Conservation (phyloP, 495 filamentous ascomycete species). For the Trichoderma erinaceum region DNA sequence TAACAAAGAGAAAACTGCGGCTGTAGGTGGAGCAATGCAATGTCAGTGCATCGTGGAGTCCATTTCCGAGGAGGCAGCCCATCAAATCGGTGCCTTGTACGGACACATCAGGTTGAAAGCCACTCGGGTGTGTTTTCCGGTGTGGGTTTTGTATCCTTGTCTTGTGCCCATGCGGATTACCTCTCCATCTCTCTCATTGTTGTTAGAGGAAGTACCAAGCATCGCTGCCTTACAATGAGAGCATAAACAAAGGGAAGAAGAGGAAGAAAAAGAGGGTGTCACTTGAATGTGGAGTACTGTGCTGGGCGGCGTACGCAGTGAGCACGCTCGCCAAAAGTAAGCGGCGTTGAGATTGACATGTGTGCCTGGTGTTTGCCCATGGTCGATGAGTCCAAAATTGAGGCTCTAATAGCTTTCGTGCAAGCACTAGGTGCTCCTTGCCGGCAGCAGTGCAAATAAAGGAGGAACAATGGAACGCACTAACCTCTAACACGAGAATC, state of each 20-base stretch:
- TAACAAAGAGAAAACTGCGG: not conserved
- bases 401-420: not conserved
- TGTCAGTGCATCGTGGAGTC: not conserved
- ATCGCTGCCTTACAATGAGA: not conserved
- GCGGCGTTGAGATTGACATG: not conserved
- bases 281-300: no score
- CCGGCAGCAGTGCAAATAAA: no score
- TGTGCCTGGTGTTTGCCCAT: not conserved
- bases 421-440: not conserved
- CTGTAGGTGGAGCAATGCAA: not conserved
- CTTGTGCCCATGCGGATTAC: not conserved
- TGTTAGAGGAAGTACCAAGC: not conserved
- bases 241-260: no score
- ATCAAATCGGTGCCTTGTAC: not conserved
- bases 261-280: no score
- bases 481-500: no score
- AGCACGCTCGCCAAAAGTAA: not conserved
- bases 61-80: constrained; percentile 1
- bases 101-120: not conserved
- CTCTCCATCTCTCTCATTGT: not conserved
- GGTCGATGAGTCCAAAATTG: not conserved
- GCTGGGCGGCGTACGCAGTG: not conserved
- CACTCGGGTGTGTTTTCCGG: not conserved
- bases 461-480: no score
- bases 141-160: not conserved